Percentiles rank a stretch among this genome's conserved stretches.
phyloP scores from a whole-genome alignment of 345 rosid genomes.

The Melaleuca quinquenervia region DNA sequence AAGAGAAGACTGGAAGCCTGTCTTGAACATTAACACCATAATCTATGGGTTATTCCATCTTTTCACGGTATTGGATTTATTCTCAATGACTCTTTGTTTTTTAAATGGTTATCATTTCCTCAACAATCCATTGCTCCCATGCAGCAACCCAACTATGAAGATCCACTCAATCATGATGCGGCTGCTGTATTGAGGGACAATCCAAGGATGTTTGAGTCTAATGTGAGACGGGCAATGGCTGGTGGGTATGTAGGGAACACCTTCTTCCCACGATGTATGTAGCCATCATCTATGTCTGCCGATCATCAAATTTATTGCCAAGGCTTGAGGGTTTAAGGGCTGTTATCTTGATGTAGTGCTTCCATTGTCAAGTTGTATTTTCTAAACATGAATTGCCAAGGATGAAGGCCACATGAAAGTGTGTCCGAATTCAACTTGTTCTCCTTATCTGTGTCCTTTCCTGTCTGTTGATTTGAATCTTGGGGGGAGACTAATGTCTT shows the following conservation, averaged over 20 bases:
- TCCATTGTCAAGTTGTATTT: not conserved
- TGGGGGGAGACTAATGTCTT: not conserved
- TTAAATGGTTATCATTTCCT: not conserved
- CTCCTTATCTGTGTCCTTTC: not conserved
- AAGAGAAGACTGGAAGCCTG: conserved; percentile 98
- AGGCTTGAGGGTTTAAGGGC: not conserved
- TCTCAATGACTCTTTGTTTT: not conserved
- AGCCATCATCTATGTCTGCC: conserved; percentile 2
- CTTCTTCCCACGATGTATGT: conserved; percentile 59
- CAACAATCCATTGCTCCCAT: not conserved
- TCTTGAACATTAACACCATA: conserved; percentile 84
- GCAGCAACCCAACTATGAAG: conserved; percentile 91
- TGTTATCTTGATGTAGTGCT: not conserved
- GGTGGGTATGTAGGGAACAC: conserved; percentile 76
- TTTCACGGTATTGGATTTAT: conserved; percentile 51
- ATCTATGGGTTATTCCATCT: conserved; percentile 90
- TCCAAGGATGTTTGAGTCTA: conserved; percentile 57
- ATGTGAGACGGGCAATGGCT: conserved; percentile 64
- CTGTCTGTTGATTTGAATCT: not conserved
- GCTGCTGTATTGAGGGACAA: conserved; percentile 89
- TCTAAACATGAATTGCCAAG: not conserved
- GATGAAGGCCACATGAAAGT: not conserved
- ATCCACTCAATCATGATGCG: conserved; percentile 92
- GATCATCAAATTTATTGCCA: not conserved
- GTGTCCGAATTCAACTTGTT: not conserved